phyloP scores from a whole-genome alignment of 2,329 filamentous ascomycete species.

The Colletotrichum endophyticum region DNA sequence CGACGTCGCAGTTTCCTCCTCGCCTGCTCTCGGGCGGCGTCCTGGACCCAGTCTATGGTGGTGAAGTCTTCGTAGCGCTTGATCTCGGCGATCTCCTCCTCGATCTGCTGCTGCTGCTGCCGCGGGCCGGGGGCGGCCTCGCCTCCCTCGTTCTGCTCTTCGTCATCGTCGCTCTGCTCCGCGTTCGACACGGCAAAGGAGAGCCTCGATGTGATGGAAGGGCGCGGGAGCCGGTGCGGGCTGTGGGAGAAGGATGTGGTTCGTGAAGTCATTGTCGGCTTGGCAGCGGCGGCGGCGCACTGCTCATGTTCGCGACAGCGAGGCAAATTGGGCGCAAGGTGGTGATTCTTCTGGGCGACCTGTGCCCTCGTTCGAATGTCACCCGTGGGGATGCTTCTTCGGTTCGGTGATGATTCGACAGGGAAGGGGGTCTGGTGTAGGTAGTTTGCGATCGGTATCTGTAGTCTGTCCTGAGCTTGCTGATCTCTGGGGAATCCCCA shows the following conservation, averaged over 20 bases:
- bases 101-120: constrained; percentile 68
- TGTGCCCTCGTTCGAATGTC: not conserved
- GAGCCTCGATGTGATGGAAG: constrained; percentile 68
- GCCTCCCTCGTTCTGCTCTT: constrained; percentile 29
- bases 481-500: not conserved
- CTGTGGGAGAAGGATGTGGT: constrained; percentile 58
- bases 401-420: not conserved
- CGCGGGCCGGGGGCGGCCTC: constrained; percentile 21
- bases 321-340: not conserved
- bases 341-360: not conserved
- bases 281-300: constrained; percentile 22
- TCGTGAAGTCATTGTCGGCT: constrained; percentile 52
- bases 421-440: not conserved
- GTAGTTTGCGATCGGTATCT: not conserved
- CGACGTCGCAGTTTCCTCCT: constrained; percentile 78
- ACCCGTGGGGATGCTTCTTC: not conserved
- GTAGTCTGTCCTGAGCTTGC: not conserved
- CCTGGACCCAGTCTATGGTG: constrained; percentile 99
- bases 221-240: constrained; percentile 41
- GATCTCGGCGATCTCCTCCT: constrained; percentile 96
- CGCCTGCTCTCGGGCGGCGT: constrained; percentile 88
- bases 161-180: constrained; percentile 65
- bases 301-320: constrained; percentile 41
- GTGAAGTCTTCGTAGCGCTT: constrained; percentile 99
- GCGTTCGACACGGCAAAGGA: constrained; percentile 70